phyloP scores from a whole-genome alignment of 352 stramenopile genomes.

The Globisporangium radiosum region DNA sequence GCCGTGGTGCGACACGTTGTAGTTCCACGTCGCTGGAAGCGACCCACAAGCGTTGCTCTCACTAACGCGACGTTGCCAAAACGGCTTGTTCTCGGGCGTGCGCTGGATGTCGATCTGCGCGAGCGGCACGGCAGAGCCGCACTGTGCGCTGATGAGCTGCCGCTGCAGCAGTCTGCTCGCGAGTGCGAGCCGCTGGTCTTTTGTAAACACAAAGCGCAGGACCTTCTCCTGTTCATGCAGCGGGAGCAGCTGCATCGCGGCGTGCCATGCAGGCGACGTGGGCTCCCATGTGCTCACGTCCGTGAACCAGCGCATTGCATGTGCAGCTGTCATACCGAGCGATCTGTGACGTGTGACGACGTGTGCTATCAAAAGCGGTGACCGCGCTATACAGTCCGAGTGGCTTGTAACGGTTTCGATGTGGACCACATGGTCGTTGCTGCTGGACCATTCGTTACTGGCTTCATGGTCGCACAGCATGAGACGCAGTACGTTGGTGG shows the following conservation, averaged over 20 bases:
- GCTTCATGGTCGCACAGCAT: too few relatives aligned
- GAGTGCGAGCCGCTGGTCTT: constrained; percentile 63
- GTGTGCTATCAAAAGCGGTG: too few relatives aligned
- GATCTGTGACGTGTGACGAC: too few relatives aligned
- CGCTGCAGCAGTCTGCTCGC: constrained; percentile 59
- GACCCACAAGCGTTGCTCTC: not conserved
- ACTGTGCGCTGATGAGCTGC: constrained; percentile 29
- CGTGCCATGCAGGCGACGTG: constrained; percentile 25
- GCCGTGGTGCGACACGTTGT: constrained; percentile 77
- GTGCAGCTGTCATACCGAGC: not conserved
- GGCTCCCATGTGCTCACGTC: constrained; percentile 38
- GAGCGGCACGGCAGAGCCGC: constrained; percentile 20
- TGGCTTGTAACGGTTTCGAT: too few relatives aligned
- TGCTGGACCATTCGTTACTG: too few relatives aligned
- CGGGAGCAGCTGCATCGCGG: constrained; percentile 27
- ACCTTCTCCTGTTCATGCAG: constrained; percentile 42
- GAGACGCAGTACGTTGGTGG: too few relatives aligned
- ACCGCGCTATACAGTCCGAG: too few relatives aligned
- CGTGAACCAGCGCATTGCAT: constrained; percentile 19
- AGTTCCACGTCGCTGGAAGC: constrained; percentile 48
- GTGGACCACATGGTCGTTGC: too few relatives aligned
- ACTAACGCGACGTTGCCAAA: constrained; percentile 23
- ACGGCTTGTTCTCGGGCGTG: constrained; percentile 66
- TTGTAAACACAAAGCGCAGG: constrained; percentile 49
- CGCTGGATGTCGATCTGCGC: constrained; percentile 38